A percentile compares a stretch with the other conserved stretches of the same genome.
These are phyloP conservation scores for Nemania sp. DNA, from an alignment of 2,329 filamentous ascomycete genomes.

Conservation along the genomic window DNA sequence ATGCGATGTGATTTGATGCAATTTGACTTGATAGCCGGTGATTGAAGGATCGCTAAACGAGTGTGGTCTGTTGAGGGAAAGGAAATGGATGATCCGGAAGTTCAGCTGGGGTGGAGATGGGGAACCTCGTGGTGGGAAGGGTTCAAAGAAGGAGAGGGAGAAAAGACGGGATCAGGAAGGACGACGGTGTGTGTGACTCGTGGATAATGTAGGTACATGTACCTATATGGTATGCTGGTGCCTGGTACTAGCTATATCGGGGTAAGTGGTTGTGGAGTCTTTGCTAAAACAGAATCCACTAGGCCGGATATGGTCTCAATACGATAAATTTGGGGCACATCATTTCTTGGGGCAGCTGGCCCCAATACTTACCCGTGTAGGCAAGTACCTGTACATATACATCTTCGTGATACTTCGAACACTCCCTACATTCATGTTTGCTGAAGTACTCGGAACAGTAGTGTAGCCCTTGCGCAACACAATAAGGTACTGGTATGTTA, in stretches of 20 bases:
- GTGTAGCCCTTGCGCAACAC: no score
- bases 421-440: no score
- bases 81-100: slow-evolving; percentile 7
- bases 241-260: no score
- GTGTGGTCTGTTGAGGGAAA: slow-evolving; percentile 16
- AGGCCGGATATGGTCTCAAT: slow-evolving; percentile 2
- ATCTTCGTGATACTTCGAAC: no score
- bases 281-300: slow-evolving; percentile 15
- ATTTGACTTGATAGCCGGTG: not conserved
- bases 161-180: slow-evolving; percentile 5
- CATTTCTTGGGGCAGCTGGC: no score
- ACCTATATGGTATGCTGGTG: not conserved
- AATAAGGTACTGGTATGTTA: no score
- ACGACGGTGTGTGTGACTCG: slow-evolving; percentile 16
- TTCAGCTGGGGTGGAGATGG: slow-evolving; percentile 21
- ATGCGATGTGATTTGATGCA: not conserved
- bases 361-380: no score
- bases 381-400: no score
- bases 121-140: slow-evolving; percentile 20
- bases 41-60: slow-evolving; percentile 20
- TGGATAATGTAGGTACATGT: slow-evolving; percentile 15
- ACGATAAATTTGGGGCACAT: not conserved
- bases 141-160: slow-evolving; percentile 9
- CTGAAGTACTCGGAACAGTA: no score
- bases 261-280: no score